A percentile compares a stretch with the other conserved stretches of the same genome.
Evolutionary conservation across 192 early-diverging fungal genomes (phyloP).

Genomic region (Coemansia sp.): DNA sequence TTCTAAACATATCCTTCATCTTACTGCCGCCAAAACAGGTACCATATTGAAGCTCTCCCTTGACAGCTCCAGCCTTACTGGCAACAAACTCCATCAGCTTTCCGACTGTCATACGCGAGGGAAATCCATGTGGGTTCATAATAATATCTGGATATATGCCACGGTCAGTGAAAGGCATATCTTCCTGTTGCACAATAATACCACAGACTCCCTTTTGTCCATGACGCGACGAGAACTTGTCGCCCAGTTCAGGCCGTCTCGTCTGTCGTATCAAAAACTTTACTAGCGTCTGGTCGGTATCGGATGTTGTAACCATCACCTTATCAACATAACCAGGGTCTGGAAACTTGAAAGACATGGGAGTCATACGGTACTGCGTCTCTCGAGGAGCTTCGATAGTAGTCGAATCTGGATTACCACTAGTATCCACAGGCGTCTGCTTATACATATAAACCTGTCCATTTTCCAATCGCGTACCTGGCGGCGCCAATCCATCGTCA

Average conservation of each 20-base stretch:
- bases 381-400: conserved; percentile 57
- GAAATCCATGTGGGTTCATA: conserved; percentile 99
- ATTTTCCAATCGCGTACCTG: conserved; percentile 74
- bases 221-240: conserved; percentile 98
- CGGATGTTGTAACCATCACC: conserved; percentile 88
- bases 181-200: conserved; percentile 95
- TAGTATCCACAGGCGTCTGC: conserved; percentile 73
- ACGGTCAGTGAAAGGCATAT: conserved; percentile 93
- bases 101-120: conserved; percentile 98
- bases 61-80: conserved; percentile 92
- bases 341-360: conserved; percentile 86
- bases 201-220: conserved; percentile 98
- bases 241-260: conserved; percentile 91
- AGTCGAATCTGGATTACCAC: conserved; percentile 56
- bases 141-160: conserved; percentile 94
- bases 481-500: conserved; percentile 84
- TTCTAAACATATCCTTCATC: conserved; percentile 94
- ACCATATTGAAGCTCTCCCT: conserved; percentile 91
- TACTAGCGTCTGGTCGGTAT: conserved; percentile 87
- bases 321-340: conserved; percentile 90
- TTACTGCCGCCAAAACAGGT: conserved; percentile 94
- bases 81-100: conserved; percentile 98
- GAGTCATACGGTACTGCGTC: conserved; percentile 65
- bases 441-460: conserved; percentile 81
- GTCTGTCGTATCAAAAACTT: conserved; percentile 91